phyloP scores from a whole-genome alignment of 1,284 basidiomycete species.

The Rhodotorula sp. region DNA sequence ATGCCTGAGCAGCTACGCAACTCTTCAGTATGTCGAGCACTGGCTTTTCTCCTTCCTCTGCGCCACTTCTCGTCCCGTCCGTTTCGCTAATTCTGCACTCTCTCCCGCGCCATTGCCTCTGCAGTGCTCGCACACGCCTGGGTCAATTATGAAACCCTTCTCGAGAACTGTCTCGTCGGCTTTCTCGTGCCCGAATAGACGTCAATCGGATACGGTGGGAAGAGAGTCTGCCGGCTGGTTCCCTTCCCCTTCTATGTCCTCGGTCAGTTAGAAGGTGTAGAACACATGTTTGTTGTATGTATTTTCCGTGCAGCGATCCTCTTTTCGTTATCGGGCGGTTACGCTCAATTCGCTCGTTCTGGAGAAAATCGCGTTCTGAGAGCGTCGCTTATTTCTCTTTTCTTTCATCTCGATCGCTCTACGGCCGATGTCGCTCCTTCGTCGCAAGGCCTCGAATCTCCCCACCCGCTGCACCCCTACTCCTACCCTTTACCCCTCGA shows the following conservation, averaged over 20 bases:
- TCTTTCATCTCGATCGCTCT: too few relatives aligned
- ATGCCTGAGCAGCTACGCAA: conserved; percentile 48
- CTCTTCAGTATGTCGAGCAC: conserved; percentile 69
- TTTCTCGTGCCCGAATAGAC: conserved; percentile 60
- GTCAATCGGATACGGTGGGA: neutral
- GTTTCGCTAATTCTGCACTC: neutral
- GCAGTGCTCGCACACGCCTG: conserved; percentile 67
- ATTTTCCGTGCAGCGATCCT: neutral
- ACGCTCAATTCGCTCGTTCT: too few relatives aligned
- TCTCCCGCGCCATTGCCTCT: too few relatives aligned
- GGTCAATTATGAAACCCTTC: conserved; percentile 92
- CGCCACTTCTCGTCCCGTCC: neutral
- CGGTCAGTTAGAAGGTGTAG: too few relatives aligned
- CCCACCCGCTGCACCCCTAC: neutral
- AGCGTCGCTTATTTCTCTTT: too few relatives aligned
- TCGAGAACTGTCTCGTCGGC: conserved; percentile 86
- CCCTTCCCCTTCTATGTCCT: neutral
- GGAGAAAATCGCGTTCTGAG: too few relatives aligned
- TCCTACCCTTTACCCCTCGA: neutral
- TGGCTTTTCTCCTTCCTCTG: neutral
- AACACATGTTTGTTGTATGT: too few relatives aligned
- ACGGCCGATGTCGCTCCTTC: neutral
- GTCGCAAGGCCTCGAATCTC: neutral
- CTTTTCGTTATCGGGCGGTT: neutral
- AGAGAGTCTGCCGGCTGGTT: neutral